A percentile compares a stretch with the other conserved stretches of the same genome.
These are phyloP conservation scores for Thalassia testudinum DNA, from an alignment of 116 monocot genomes.

Conservation along the genomic window DNA sequence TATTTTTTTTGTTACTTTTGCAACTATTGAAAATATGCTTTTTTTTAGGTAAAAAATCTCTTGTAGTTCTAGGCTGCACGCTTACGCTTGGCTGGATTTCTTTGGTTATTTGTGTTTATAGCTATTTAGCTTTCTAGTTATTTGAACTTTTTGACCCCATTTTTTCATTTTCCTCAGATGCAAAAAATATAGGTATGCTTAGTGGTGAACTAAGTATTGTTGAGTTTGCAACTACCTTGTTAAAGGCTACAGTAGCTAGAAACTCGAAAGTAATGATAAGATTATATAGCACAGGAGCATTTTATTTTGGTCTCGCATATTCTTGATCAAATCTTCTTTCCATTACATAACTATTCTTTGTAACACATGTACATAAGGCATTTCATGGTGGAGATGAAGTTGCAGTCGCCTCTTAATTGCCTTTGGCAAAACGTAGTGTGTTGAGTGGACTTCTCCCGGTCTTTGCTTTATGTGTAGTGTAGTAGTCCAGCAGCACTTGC, in stretches of 20 bases:
- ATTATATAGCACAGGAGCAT: slow-evolving; percentile 88
- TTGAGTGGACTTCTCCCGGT: slow-evolving; percentile 93
- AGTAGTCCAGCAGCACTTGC: slow-evolving; percentile 91
- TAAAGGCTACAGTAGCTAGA: slow-evolving; percentile 87
- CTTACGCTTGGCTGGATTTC: no score
- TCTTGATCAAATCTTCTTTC: slow-evolving; percentile 95
- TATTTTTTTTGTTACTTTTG: no score
- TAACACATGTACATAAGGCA: slow-evolving; percentile 89
- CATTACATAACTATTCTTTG: slow-evolving; percentile 76
- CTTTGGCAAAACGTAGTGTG: slow-evolving; percentile 93
- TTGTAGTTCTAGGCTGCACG: no score
- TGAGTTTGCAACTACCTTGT: slow-evolving; percentile 68
- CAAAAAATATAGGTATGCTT: slow-evolving; percentile 48
- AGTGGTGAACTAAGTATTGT: slow-evolving; percentile 89
- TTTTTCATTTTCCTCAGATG: neutral
- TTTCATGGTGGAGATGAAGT: slow-evolving; percentile 99
- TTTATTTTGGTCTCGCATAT: slow-evolving; percentile 91
- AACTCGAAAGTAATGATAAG: slow-evolving; percentile 96
- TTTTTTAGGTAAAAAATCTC: no score
- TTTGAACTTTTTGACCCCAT: neutral
- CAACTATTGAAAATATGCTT: no score
- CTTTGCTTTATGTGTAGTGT: slow-evolving; percentile 87
- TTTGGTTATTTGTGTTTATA: no score
- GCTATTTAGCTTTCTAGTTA: no score
- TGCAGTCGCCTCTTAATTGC: slow-evolving; percentile 84